These are phyloP conservation scores for Kregervanrija pseudodelftensis DNA, from an alignment of 805 yeast genomes.

Conservation along the genomic window DNA sequence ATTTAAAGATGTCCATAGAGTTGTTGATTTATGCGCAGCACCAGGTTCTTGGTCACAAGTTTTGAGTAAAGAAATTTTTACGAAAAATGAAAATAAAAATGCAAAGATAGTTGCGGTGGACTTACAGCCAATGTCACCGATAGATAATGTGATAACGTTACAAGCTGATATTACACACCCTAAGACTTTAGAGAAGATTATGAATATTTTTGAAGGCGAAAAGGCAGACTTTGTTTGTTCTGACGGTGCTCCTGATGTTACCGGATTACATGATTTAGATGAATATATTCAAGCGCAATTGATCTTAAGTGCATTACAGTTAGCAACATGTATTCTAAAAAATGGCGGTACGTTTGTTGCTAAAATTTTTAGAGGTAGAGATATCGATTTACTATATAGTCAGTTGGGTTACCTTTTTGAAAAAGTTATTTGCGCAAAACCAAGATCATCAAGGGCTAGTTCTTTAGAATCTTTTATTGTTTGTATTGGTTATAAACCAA, in stretches of 20 bases:
- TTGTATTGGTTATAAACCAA: constrained; percentile 80
- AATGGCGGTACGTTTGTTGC: constrained; percentile 95
- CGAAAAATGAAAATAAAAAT: constrained; percentile 21
- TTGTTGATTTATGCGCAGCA: constrained; percentile 96
- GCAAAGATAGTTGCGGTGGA: constrained; percentile 86
- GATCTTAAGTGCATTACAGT: constrained; percentile 81
- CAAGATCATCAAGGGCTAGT: constrained; percentile 90
- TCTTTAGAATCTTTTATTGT: constrained; percentile 92
- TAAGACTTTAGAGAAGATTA: constrained; percentile 66
- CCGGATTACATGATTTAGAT: constrained; percentile 93
- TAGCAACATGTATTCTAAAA: constrained; percentile 82
- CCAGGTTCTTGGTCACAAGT: constrained; percentile 99
- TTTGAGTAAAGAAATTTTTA: constrained; percentile 58
- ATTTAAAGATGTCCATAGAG: constrained; percentile 66
- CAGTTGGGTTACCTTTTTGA: constrained; percentile 84
- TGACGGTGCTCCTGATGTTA: constrained; percentile 98
- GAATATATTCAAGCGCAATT: constrained; percentile 96
- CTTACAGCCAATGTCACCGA: constrained; percentile 95
- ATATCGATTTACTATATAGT: constrained; percentile 88
- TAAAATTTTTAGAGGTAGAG: constrained; percentile 92
- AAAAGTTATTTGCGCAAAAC: constrained; percentile 89
- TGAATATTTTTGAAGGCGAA: constrained; percentile 81
- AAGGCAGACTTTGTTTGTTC: constrained; percentile 94
- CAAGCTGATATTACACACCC: constrained; percentile 99
- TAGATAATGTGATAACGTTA: constrained; percentile 79